Conservation (phyloP, 371 early-diverging fungal species). For the Mucor saturninus region DNA sequence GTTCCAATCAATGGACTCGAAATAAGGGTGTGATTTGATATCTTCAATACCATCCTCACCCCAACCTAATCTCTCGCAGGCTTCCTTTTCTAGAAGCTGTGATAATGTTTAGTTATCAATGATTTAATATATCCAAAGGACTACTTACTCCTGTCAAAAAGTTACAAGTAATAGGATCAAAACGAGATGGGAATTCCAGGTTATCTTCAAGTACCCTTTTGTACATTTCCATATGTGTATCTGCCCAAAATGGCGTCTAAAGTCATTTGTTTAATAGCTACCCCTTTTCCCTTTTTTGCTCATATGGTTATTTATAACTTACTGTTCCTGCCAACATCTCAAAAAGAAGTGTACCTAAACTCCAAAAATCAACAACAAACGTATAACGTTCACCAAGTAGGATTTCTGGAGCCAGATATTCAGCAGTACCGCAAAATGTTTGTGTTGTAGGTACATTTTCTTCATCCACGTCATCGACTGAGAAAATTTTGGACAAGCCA, state of each 20-base stretch:
- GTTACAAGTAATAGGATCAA: conserved; percentile 57
- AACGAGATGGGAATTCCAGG: conserved; percentile 69
- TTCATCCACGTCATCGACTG: conserved; percentile 30
- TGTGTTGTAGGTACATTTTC: conserved; percentile 59
- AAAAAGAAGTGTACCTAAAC: conserved; percentile 91
- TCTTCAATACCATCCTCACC: conserved; percentile 60
- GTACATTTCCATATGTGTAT: conserved; percentile 82
- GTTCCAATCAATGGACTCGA: conserved; percentile 71
- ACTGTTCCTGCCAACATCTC: conserved; percentile 78
- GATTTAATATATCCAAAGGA: background rate
- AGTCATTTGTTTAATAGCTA: background rate
- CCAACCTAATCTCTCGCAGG: conserved; percentile 63
- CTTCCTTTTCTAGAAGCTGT: conserved; percentile 73
- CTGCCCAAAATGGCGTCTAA: conserved; percentile 84
- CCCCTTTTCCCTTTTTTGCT: background rate
- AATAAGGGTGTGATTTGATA: conserved; percentile 73
- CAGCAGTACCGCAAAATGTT: conserved; percentile 96
- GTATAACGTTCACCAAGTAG: conserved; percentile 83
- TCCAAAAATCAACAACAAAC: conserved; percentile 96
- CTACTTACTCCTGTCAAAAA: conserved; percentile 66
- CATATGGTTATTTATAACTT: conserved; percentile 27
- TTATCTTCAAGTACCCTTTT: conserved; percentile 76
- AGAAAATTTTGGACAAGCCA: conserved; percentile 78
- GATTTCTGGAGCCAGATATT: conserved; percentile 92
- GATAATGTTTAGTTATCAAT: background rate